Evolutionary conservation across 768 basidiomycete species (phyloP).

Genomic region (Leccinum sublutescens): DNA sequence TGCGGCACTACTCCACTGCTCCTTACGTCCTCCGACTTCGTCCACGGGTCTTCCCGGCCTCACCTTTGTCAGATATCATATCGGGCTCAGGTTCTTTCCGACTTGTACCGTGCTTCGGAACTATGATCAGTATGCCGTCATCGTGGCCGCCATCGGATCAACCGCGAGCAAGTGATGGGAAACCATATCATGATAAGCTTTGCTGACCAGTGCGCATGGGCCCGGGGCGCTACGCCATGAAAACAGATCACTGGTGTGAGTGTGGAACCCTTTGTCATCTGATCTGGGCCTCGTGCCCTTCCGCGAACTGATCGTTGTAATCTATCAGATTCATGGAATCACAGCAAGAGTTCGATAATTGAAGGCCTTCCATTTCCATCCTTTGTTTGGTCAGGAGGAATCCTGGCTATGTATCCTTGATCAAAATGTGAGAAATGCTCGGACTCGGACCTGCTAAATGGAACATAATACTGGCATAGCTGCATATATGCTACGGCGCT

Average conservation of each 20-base stretch:
- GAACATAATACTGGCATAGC: neutral
- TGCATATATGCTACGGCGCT: neutral
- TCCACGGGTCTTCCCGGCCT: neutral
- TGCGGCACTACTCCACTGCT: neutral
- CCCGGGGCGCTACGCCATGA: neutral
- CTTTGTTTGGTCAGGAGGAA: too few species aligned
- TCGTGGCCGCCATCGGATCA: neutral
- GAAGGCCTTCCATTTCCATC: neutral
- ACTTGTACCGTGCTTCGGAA: neutral
- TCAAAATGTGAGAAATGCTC: too few species aligned
- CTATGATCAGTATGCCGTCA: neutral
- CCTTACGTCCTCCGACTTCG: neutral
- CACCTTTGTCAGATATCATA: neutral
- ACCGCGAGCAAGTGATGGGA: neutral
- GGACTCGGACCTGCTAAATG: neutral
- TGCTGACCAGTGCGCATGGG: neutral
- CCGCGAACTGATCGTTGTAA: too few species aligned
- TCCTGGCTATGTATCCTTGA: too few species aligned
- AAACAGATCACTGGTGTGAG: neutral
- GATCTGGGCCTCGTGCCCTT: too few species aligned
- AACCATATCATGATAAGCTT: neutral
- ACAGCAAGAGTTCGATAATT: neutral
- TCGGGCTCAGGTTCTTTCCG: neutral
- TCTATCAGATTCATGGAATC: neutral
- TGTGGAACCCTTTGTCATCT: too few species aligned